Percentiles rank a stretch among this genome's conserved stretches.
These are phyloP conservation scores for Aureobasidium vineae DNA, from an alignment of 2,329 filamentous ascomycete species.

Conservation along the genomic window DNA sequence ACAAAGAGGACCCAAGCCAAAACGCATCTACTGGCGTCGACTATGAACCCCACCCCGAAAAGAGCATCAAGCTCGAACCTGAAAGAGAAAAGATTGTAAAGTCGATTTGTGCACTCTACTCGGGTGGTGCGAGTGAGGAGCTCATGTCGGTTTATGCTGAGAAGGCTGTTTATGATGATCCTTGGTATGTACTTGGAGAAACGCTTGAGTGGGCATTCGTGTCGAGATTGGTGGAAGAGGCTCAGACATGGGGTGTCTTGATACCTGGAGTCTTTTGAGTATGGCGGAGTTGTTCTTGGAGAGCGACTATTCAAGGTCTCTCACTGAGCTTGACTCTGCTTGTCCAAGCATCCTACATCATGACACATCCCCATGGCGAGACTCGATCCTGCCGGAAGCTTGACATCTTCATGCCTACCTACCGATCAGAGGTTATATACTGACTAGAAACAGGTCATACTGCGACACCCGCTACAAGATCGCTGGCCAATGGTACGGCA, in stretches of 20 bases:
- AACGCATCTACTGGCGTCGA: conserved; percentile 40
- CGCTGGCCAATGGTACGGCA: conserved; percentile 33
- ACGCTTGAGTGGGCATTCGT: conserved; percentile 7
- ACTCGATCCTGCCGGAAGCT: background rate
- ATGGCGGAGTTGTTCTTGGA: too few species aligned
- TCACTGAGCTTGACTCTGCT: too few species aligned
- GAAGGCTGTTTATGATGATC: conserved; percentile 51
- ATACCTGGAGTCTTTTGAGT: too few species aligned
- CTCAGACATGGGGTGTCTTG: too few species aligned
- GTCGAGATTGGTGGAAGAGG: background rate
- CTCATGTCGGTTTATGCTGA: conserved; percentile 53
- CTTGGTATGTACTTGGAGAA: conserved; percentile 36
- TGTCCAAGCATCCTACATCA: too few species aligned
- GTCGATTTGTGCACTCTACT: conserved; percentile 48
- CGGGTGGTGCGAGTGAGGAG: conserved; percentile 48
- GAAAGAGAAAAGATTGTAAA: conserved; percentile 45
- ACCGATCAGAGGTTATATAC: conserved; percentile 44
- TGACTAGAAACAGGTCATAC: conserved; percentile 34
- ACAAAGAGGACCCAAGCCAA: conserved; percentile 30
- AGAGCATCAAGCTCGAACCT: conserved; percentile 39
- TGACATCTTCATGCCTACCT: background rate
- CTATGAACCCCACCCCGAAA: conserved; percentile 45
- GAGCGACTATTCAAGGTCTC: too few species aligned
- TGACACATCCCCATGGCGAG: too few species aligned
- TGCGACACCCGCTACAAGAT: conserved; percentile 54